Base-by-base conservation (phyloP, 208 protist species). In the Crithidia fasciculata region DNA sequence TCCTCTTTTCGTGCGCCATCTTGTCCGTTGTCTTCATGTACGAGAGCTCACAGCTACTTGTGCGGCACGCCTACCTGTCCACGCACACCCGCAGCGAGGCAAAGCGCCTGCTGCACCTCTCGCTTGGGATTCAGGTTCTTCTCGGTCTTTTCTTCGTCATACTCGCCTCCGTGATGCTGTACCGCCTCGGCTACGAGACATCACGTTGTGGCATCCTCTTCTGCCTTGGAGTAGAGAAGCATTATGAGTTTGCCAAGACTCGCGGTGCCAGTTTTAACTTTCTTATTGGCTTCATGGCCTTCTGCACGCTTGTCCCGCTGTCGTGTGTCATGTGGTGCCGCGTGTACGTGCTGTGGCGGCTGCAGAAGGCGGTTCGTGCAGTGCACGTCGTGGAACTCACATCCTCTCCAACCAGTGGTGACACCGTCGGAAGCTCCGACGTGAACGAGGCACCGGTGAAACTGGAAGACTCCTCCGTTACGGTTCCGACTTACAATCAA, bases 171-270 rank as follows among this genome's bases (percentile, higher is more conserved):
- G 58, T 53, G 16, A 45, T 61, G n/a, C 52, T 64, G n/a, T 36
- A 18, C 8, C 61, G 60, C 72, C 79, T 74, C 66, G 76, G 81
- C 45, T 44, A 28, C 4, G 70, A 77, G 41, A 73, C 73, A 45
- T 59, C 72, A 40, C 28, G 60, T 49, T 86, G 81, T 44, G 56
- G 67, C n/a, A 69, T 61, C n/a, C 36, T 86, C 41, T 83, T 86
- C 71, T 82, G 76, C 61, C 55, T 81, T n/a, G 69, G 71, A 36
- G 70, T 56, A 37, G 36, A 53, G 36, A 74, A 71, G 5, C 65
- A 78, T 37, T 18, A 28, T 28, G 57, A 41, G 1, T 55, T 74
- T 7, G 39, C 44, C 50, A 55, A 57, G 16, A 47, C 45, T 8
- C 69, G 73, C 19, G 82, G 82, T 8, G 39, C 64, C 18, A 70